Conservation (phyloP, 1,284 basidiomycete species). For the Tranzscheliella williamsii region DNA sequence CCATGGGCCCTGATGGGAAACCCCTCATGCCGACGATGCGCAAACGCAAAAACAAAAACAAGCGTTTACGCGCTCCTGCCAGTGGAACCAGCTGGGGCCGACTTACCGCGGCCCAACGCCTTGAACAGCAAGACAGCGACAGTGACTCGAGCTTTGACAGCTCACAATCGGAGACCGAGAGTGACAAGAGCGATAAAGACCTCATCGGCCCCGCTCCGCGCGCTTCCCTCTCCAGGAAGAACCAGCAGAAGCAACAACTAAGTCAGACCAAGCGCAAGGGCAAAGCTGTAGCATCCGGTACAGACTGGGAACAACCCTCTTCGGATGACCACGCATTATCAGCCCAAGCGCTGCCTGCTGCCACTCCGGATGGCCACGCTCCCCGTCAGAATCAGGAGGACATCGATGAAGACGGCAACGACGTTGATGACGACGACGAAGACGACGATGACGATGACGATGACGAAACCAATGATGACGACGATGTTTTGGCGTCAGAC, state of each 20-base stretch:
- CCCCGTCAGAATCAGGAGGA: background rate
- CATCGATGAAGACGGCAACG: background rate
- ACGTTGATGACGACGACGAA: conserved; percentile 3
- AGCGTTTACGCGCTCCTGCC: conserved; percentile 2
- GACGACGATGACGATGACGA: conserved; percentile 5
- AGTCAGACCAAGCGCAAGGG: conserved; percentile 13
- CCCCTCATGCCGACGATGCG: conserved; percentile 39
- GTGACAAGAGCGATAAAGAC: conserved; percentile 10
- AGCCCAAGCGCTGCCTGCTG: too few species aligned
- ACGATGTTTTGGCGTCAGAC: conserved; percentile 13
- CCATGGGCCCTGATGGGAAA: conserved; percentile 47
- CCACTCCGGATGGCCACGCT: background rate
- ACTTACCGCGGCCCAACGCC: conserved; percentile 20
- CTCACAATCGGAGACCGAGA: conserved; percentile 41
- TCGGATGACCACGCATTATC: conserved; percentile 21
- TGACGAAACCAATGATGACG: conserved; percentile 3
- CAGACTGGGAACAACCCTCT: conserved; percentile 21
- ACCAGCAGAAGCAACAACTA: conserved; percentile 13
- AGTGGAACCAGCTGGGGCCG: conserved; percentile 21
- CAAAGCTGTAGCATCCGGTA: conserved; percentile 13
- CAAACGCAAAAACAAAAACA: conserved; percentile 39
- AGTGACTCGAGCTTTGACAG: conserved; percentile 51
- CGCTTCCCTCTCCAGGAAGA: conserved; percentile 25
- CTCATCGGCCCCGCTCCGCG: conserved; percentile 25
- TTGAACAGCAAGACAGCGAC: conserved; percentile 18